phyloP scores from a whole-genome alignment of 1,139 yeast genomes.

The Yamadazyma dendronema region DNA sequence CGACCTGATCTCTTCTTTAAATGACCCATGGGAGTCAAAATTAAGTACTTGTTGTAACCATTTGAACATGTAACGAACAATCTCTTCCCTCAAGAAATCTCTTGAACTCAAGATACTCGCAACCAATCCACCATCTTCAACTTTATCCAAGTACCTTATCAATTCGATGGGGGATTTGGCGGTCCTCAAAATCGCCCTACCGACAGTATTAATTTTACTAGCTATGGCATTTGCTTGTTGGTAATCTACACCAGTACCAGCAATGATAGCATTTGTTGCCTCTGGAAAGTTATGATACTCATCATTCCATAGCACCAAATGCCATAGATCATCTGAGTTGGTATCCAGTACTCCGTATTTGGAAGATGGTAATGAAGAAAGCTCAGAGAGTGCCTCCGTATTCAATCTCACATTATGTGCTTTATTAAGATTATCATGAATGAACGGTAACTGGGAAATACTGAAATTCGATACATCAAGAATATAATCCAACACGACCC shows the following conservation, averaged over 20 bases:
- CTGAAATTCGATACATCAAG: constrained; percentile 45
- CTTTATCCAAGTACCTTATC: constrained; percentile 26
- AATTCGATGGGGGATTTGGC: constrained; percentile 20
- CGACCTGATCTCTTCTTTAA: constrained; percentile 24
- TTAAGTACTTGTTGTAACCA: constrained; percentile 50
- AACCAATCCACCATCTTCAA: constrained; percentile 52
- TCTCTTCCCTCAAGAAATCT: constrained; percentile 48
- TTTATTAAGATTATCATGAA: constrained; percentile 27
- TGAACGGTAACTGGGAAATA: constrained; percentile 33
- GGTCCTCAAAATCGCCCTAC: constrained; percentile 28
- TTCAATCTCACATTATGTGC: constrained; percentile 18
- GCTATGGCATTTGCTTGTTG: constrained; percentile 33
- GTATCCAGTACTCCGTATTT: constrained; percentile 28
- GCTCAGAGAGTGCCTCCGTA: constrained; percentile 26
- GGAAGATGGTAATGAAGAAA: constrained; percentile 27
- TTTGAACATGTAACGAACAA: constrained; percentile 39
- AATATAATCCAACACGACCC: constrained; percentile 45
- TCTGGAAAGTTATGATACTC: constrained; percentile 60
- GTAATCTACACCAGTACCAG: constrained; percentile 29
- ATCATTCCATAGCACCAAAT: constrained; percentile 68
- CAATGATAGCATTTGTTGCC: constrained; percentile 42
- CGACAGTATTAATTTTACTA: constrained; percentile 30
- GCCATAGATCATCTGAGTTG: constrained; percentile 33
- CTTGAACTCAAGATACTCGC: constrained; percentile 50
- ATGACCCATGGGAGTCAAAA: constrained; percentile 22